phyloP scores from a whole-genome alignment of 805 yeast genomes.

The Ogataea thermomethanolica region DNA sequence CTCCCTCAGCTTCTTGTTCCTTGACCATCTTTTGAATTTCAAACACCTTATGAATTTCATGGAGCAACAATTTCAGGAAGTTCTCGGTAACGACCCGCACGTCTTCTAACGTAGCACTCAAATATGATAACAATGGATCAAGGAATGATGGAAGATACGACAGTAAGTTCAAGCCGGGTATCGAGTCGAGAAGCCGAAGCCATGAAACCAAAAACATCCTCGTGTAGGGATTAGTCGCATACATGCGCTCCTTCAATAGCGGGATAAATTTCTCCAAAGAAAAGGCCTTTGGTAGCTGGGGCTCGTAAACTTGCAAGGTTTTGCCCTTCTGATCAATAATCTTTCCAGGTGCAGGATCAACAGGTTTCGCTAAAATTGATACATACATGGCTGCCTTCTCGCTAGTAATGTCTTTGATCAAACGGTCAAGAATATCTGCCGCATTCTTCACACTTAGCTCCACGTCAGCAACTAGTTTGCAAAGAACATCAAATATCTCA shows the following conservation, averaged over 20 bases:
- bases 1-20: constrained; percentile 29
- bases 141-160: constrained; percentile 86
- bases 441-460: constrained; percentile 93
- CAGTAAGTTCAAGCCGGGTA: constrained; percentile 85
- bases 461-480: constrained; percentile 84
- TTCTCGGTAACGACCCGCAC: constrained; percentile 83
- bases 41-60: constrained; percentile 75
- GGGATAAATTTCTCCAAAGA: constrained; percentile 87
- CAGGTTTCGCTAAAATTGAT: constrained; percentile 51
- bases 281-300: constrained; percentile 65
- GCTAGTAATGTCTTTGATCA: constrained; percentile 90
- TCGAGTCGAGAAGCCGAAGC: constrained; percentile 87
- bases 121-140: constrained; percentile 75
- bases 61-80: constrained; percentile 67
- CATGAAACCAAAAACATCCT: constrained; percentile 90
- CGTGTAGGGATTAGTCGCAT: constrained; percentile 89
- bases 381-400: constrained; percentile 90
- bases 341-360: constrained; percentile 38
- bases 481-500: constrained; percentile 90
- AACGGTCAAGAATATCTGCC: constrained; percentile 85
- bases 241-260: constrained; percentile 83
- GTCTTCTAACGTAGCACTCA: constrained; percentile 81
- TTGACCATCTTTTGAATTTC: constrained; percentile 55
- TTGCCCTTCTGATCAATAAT: constrained; percentile 55
- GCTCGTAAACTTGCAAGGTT: constrained; percentile 55